Conservation (phyloP, 2,329 filamentous ascomycete species). For the Trichothecium roseum region DNA sequence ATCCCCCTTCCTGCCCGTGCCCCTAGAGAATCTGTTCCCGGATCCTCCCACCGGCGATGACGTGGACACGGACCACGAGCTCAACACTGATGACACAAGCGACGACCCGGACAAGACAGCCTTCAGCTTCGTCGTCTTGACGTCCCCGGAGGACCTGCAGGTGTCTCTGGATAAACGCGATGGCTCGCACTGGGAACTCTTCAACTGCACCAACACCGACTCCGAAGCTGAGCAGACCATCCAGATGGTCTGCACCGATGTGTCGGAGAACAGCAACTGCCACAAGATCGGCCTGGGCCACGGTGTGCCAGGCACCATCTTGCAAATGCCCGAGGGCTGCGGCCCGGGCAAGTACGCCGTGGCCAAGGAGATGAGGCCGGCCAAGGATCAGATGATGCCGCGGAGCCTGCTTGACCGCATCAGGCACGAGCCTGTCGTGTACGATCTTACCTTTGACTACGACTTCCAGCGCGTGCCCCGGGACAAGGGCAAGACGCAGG, state of each 20-base stretch:
- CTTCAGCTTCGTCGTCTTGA: constrained; percentile 22
- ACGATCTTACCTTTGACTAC: constrained; percentile 29
- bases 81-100: constrained; percentile 15
- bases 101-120: constrained; percentile 17
- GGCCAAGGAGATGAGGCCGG: constrained; percentile 15
- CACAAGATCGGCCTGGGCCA: constrained; percentile 23
- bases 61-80: constrained; percentile 16
- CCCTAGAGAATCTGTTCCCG: constrained; percentile 22
- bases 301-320: constrained; percentile 24
- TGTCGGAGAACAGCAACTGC: constrained; percentile 22
- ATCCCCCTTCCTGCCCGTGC: constrained; percentile 22
- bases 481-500: constrained; percentile 17
- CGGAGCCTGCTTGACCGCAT: not conserved
- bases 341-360: constrained; percentile 29
- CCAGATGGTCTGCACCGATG: constrained; percentile 25
- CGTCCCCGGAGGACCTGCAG: constrained; percentile 19
- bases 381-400: not conserved
- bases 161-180: constrained; percentile 27
- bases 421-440: constrained; percentile 11
- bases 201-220: constrained; percentile 19
- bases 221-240: constrained; percentile 21
- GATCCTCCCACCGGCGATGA: constrained; percentile 18
- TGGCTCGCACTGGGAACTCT: constrained; percentile 32
- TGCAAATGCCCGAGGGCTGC: constrained; percentile 29
- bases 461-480: constrained; percentile 21